A percentile compares a stretch with the other conserved stretches of the same genome.
Evolutionary conservation across 441 rosid genomes (phyloP).

Genomic region (Brassica hybrid): DNA sequence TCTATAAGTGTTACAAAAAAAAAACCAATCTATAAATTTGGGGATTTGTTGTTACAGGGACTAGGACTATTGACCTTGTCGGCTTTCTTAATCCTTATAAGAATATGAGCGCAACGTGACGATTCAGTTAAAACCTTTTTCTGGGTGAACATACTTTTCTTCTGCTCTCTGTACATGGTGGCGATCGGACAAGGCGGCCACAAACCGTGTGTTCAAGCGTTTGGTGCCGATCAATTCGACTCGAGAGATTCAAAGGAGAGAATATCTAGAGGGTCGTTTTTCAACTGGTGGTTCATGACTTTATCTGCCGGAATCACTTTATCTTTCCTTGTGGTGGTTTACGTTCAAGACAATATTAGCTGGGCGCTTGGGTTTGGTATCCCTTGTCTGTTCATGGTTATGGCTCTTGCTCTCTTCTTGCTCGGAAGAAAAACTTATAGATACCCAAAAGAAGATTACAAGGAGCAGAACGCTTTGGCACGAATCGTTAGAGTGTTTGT

Average conservation of each 20-base stretch:
- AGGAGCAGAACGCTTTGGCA: slow-evolving; percentile 18
- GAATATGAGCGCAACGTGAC: neutral
- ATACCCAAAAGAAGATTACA: neutral
- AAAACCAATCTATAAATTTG: too few species aligned
- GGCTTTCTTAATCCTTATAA: slow-evolving; percentile 17
- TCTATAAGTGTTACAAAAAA: too few species aligned
- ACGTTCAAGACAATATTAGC: slow-evolving; percentile 38
- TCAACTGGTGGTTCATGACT: slow-evolving; percentile 40
- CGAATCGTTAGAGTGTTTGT: slow-evolving; percentile 37
- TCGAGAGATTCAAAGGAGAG: slow-evolving; percentile 26
- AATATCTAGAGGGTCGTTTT: neutral
- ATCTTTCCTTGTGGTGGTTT: slow-evolving; percentile 34
- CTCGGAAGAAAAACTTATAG: slow-evolving; percentile 36
- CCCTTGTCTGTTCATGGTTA: slow-evolving; percentile 33
- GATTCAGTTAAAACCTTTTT: neutral
- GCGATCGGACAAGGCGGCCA: slow-evolving; percentile 45
- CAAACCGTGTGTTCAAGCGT: slow-evolving; percentile 46
- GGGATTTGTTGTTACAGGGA: slow-evolving; percentile 32
- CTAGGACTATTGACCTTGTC: slow-evolving; percentile 40
- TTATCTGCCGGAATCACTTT: slow-evolving; percentile 29
- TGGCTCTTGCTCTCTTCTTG: slow-evolving; percentile 36
- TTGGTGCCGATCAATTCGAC: slow-evolving; percentile 45
- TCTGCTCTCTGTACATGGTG: slow-evolving; percentile 39
- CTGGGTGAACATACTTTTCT: slow-evolving; percentile 24
- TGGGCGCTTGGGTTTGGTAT: slow-evolving; percentile 44